phyloP scores from a whole-genome alignment of 768 basidiomycete species.

The Lactarius sp. region DNA sequence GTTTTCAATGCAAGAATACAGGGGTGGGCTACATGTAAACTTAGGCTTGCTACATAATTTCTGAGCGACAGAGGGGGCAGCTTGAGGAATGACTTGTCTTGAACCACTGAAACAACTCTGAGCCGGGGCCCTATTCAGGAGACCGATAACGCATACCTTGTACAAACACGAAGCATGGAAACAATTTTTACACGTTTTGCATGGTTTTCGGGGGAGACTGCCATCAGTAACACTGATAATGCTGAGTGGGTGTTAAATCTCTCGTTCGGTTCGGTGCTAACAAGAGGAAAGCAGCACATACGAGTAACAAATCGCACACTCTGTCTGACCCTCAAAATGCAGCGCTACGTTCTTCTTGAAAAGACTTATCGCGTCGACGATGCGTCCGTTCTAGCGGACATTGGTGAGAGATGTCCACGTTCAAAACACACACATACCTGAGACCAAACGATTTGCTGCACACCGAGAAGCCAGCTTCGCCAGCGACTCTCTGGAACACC shows the following conservation, averaged over 20 bases:
- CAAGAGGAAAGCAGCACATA: constrained; percentile 29
- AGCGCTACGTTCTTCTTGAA: constrained; percentile 93
- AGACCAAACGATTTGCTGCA: constrained; percentile 85
- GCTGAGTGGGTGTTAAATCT: constrained; percentile 35
- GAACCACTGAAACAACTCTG: constrained; percentile 62
- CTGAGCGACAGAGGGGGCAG: constrained; percentile 87
- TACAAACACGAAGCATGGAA: constrained; percentile 92
- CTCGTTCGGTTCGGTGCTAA: not conserved
- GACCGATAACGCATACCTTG: constrained; percentile 48
- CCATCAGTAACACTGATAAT: constrained; percentile 90
- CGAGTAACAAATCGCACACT: constrained; percentile 97
- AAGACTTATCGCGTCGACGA: constrained; percentile 79
- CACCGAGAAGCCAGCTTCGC: constrained; percentile 89
- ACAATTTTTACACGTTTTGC: constrained; percentile 89
- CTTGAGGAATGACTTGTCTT: constrained; percentile 84
- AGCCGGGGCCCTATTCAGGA: not conserved
- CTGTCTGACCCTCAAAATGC: constrained; percentile 93
- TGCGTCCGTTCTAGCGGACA: constrained; percentile 68
- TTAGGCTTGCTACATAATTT: constrained; percentile 47
- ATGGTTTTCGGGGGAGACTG: constrained; percentile 82
- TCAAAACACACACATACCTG: constrained; percentile 50
- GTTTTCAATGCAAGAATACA: not conserved
- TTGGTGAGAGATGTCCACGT: not conserved
- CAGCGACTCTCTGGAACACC: constrained; percentile 88
- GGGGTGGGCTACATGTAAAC: not conserved